phyloP scores from a whole-genome alignment of 2,329 filamentous ascomycete genomes.

The Cryphonectria japonica region DNA sequence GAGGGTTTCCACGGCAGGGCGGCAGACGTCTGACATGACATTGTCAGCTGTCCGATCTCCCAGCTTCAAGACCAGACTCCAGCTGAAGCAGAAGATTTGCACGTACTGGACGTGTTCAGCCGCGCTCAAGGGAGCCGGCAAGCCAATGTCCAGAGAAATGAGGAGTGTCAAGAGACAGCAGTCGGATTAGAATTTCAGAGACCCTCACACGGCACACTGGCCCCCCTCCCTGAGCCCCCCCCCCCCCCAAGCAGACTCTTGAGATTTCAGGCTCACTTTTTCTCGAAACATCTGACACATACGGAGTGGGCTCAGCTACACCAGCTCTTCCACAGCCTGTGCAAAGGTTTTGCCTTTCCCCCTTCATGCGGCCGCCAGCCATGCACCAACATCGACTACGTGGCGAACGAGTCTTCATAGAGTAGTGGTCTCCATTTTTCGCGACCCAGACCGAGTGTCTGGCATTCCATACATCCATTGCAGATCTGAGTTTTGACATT shows the following conservation, averaged over 20 bases:
- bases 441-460: not conserved
- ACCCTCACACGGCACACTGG: not conserved
- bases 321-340: not conserved
- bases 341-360: not conserved
- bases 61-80: not conserved
- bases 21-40: not conserved
- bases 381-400: not conserved
- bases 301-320: not conserved
- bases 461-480: not conserved
- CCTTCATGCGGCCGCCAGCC: not conserved
- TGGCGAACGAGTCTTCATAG: not conserved
- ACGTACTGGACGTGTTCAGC: not conserved
- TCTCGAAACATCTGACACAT: not conserved
- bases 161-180: not conserved
- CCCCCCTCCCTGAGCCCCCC: not conserved
- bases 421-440: not conserved
- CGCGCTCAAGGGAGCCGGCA: not conserved
- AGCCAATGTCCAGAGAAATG: not conserved
- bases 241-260: not conserved
- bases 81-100: not conserved
- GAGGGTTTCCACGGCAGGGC: not conserved
- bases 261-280: not conserved
- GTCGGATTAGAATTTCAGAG: not conserved
- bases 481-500: not conserved
- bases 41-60: not conserved